Evolutionary conservation across 441 rosid genomes (phyloP), one percentile per base, ranked within the genome.

Genomic region (Pelargonium hybrid): DNA sequence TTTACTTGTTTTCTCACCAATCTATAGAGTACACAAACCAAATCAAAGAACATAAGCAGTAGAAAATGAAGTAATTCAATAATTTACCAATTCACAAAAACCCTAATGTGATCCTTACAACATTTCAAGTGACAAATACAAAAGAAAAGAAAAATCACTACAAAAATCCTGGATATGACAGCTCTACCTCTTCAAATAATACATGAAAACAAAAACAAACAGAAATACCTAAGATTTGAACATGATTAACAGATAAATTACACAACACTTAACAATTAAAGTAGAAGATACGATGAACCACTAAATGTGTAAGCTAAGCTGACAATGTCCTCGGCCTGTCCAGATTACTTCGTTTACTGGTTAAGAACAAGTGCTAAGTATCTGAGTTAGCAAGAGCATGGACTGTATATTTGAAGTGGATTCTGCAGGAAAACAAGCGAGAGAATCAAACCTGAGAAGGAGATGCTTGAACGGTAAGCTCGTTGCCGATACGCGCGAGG

Each of bases 401-500:
- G 34, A 21, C 59, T 10, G 10, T 41, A 7, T 43, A 15, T n/a
- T 31, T 31, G 21, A n/a, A 18, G 67, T 17, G 0, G 11, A 21
- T 31, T 31, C 37, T 31, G 37, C 6, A 4, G 37, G 6, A 31
- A 31, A 31, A 31, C 5, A 31, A 34, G 41, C 41, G 21, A 8
- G 25, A 48, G 71, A 59, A 0, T 11, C 18, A 39, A 57, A 85
- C 95, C 91, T 85, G 88, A 61, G 86, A 82, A 65, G 91, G 79
- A 45, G 93, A 85, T 63, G 91, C 90, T 80, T 88, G 87, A 45
- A 90, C 75, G 37, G 81, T 85, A 68, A 91, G 93, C 86, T 93
- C 96, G 80, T 85, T 91, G 1, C 91, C 96, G 68, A 91, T 76
- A 21, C 97, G 96, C 3, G 91, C 84, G 73, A 88, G 90, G 74